Evolutionary conservation across 1,139 yeast species (phyloP).

Genomic region (Yamadazyma atmosphaerica): DNA sequence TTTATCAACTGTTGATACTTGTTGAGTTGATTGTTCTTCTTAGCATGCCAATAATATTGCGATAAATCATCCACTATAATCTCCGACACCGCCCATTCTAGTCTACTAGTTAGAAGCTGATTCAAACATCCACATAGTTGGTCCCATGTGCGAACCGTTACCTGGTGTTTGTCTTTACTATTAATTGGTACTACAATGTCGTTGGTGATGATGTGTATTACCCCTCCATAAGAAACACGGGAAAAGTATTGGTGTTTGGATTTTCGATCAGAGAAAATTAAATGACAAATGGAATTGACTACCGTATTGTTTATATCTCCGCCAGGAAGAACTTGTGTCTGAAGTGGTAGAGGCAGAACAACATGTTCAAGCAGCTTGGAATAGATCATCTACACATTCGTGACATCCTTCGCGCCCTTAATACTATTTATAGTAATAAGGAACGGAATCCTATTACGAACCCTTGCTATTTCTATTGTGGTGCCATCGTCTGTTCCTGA

Average conservation of each 20-base stretch:
- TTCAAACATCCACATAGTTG: not conserved
- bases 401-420: not conserved
- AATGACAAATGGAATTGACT: slow-evolving; percentile 3
- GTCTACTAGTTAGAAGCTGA: slow-evolving; percentile 1
- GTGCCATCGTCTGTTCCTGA: too few relatives aligned
- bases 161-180: not conserved
- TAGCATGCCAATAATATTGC: slow-evolving; percentile 34
- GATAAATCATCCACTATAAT: slow-evolving; percentile 21
- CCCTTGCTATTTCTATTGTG: not conserved
- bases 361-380: not conserved
- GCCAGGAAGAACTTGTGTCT: not conserved
- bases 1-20: slow-evolving; percentile 3
- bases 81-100: not conserved
- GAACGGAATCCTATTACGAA: not conserved
- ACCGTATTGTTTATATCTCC: too few relatives aligned
- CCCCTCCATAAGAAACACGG: not conserved
- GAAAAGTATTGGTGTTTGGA: slow-evolving; percentile 3
- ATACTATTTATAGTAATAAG: not conserved
- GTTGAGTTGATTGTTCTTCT: slow-evolving; percentile 13
- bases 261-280: not conserved
- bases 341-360: not conserved
- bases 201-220: not conserved
- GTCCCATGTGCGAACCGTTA: not conserved
- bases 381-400: not conserved
- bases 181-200: not conserved